These are phyloP conservation scores for Torrubiella hemipterigena DNA, from an alignment of 2,329 filamentous ascomycete species.

Conservation along the genomic window DNA sequence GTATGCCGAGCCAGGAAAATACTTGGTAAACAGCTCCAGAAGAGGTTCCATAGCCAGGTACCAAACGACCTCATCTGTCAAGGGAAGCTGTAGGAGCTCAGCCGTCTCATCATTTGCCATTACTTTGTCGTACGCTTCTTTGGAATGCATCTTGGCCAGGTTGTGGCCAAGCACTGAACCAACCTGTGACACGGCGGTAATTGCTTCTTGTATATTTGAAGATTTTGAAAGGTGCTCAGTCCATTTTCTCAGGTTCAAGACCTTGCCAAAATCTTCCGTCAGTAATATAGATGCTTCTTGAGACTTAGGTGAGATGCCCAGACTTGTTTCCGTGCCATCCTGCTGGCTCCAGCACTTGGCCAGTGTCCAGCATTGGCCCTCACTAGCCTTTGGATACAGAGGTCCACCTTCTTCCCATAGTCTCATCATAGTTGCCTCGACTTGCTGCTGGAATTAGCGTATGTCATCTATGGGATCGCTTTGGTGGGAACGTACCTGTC, in stretches of 20 bases:
- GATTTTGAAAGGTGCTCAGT: no score
- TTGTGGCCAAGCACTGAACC: conserved; percentile 1
- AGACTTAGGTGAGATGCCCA: neutral
- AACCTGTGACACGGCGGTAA: conserved; percentile 1
- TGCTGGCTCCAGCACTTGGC: neutral
- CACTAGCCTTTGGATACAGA: no score
- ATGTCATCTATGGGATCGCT: neutral
- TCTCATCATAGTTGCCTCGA: conserved; percentile 1
- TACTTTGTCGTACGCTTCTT: neutral
- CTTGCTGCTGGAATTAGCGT: conserved; percentile 1
- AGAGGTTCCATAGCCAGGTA: conserved; percentile 5
- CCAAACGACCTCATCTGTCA: conserved; percentile 4
- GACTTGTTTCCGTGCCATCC: neutral
- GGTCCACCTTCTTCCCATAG: neutral
- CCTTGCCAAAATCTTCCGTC: conserved; percentile 4
- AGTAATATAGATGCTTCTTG: conserved; percentile 2
- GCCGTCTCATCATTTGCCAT: neutral
- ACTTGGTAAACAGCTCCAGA: no score
- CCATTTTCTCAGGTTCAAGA: conserved; percentile 1
- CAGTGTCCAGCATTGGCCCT: no score
- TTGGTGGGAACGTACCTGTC: conserved; percentile 1
- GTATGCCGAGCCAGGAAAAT: conserved; percentile 1
- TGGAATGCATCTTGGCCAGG: conserved; percentile 3
- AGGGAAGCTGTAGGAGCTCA: neutral
- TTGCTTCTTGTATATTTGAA: neutral